Evolutionary conservation across 2,329 filamentous ascomycete genomes (phyloP).

Genomic region (Monosporascus sp.): DNA sequence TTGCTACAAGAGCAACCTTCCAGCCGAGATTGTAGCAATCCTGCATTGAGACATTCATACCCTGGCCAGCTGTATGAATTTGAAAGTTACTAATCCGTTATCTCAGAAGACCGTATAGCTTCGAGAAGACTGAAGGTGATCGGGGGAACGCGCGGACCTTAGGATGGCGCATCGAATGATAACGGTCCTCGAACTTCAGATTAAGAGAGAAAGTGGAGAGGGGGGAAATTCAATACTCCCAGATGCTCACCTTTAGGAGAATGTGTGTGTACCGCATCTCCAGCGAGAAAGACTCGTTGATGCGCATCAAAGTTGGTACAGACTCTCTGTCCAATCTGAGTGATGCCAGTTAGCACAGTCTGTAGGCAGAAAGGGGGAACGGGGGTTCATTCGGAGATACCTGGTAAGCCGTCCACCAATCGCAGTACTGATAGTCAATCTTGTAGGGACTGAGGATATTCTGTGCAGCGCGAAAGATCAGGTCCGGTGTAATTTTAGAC

Average conservation of each 20-base stretch:
- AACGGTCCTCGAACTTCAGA: too few species aligned
- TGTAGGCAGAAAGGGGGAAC: background rate
- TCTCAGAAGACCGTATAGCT: too few species aligned
- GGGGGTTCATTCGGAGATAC: slow-evolving; percentile 25
- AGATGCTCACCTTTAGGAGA: slow-evolving; percentile 47
- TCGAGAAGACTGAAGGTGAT: too few species aligned
- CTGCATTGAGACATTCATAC: slow-evolving; percentile 56
- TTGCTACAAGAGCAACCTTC: slow-evolving; percentile 29
- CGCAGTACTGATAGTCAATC: slow-evolving; percentile 54
- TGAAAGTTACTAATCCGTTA: too few species aligned
- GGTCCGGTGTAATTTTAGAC: slow-evolving; percentile 26
- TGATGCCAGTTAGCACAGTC: slow-evolving; percentile 24
- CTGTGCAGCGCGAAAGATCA: slow-evolving; percentile 52
- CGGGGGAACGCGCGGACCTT: too few species aligned
- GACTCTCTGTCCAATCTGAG: slow-evolving; percentile 51
- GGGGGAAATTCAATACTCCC: too few species aligned
- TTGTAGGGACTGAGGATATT: slow-evolving; percentile 57
- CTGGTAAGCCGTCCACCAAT: slow-evolving; percentile 64
- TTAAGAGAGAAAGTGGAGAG: too few species aligned
- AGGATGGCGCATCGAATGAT: too few species aligned
- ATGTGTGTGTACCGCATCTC: slow-evolving; percentile 68
- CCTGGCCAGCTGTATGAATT: slow-evolving; percentile 52
- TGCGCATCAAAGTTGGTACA: background rate
- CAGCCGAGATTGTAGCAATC: slow-evolving; percentile 58
- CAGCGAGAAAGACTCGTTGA: slow-evolving; percentile 31